A percentile compares a stretch with the other conserved stretches of the same genome.
These are phyloP conservation scores for Neoboletus subvelutipes DNA, from an alignment of 768 basidiomycete species.

Conservation along the genomic window DNA sequence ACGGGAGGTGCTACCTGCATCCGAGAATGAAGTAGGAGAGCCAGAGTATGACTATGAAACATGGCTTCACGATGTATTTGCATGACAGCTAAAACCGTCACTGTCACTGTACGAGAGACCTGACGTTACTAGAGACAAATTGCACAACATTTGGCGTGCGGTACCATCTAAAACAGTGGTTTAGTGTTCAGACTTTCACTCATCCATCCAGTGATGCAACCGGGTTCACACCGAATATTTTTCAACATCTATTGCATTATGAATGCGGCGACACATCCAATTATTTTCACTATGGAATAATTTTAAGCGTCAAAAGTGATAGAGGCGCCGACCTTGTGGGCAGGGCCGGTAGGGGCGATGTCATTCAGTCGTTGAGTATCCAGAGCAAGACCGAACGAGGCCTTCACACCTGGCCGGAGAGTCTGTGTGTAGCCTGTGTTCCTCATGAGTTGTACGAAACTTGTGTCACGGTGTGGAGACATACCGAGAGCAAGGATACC, in stretches of 20 bases:
- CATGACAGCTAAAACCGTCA: slow-evolving; percentile 36
- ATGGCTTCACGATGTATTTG: slow-evolving; percentile 81
- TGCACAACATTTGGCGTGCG: not conserved
- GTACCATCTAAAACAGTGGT: not conserved
- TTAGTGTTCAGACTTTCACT: not conserved
- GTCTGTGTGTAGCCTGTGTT: slow-evolving; percentile 81
- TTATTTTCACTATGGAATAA: slow-evolving; percentile 20
- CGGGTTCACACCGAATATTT: not conserved
- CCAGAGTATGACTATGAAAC: slow-evolving; percentile 77
- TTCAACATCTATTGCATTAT: slow-evolving; percentile 14
- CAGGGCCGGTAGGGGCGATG: slow-evolving; percentile 55
- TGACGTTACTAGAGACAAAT: not conserved
- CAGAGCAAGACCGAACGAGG: slow-evolving; percentile 90
- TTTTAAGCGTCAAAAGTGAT: slow-evolving; percentile 71
- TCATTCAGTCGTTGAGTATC: slow-evolving; percentile 93
- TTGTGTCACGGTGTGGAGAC: slow-evolving; percentile 9
- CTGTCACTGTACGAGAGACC: not conserved
- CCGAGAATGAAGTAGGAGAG: slow-evolving; percentile 53
- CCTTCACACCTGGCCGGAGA: slow-evolving; percentile 91
- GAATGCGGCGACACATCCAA: slow-evolving; percentile 13
- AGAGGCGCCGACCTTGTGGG: slow-evolving; percentile 82
- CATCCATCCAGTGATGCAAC: not conserved
- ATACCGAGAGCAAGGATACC: slow-evolving; percentile 85
- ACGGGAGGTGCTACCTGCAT: slow-evolving; percentile 73
- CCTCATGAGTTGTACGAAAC: slow-evolving; percentile 10